phyloP scores from a whole-genome alignment of 169 alveolate genomes.

The Plasmodium coatneyi region DNA sequence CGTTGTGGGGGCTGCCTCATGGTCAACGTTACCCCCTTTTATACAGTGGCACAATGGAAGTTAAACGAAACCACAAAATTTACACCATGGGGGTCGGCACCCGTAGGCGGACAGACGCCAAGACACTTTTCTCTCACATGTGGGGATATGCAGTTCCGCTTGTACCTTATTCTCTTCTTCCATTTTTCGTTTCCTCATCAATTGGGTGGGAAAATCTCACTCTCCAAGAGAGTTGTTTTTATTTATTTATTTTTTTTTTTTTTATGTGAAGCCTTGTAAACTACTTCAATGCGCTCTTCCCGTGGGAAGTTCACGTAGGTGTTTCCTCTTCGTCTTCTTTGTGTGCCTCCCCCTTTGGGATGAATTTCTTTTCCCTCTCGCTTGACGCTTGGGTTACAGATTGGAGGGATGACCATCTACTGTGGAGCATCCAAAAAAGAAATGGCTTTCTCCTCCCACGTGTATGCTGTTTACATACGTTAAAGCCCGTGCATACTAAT shows the following conservation, averaged over 20 bases:
- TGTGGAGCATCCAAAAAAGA: background rate
- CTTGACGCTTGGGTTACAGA: background rate
- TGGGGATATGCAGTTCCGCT: background rate
- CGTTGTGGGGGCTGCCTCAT: background rate
- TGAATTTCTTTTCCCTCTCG: background rate
- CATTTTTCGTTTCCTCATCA: background rate
- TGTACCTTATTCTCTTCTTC: conserved; percentile 1
- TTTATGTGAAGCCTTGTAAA: background rate
- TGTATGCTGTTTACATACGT: background rate
- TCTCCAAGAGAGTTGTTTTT: background rate
- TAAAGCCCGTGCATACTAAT: background rate
- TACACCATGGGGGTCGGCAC: background rate
- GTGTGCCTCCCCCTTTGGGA: background rate
- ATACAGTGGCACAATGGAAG: background rate
- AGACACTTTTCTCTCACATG: background rate
- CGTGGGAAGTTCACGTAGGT: background rate
- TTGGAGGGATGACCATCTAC: background rate
- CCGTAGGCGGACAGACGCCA: background rate
- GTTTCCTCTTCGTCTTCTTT: background rate
- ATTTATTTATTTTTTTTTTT: too few relatives aligned
- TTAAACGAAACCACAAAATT: background rate
- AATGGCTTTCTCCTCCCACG: background rate
- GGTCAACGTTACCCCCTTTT: background rate
- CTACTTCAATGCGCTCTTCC: background rate
- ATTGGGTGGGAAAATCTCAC: background rate